phyloP scores from a whole-genome alignment of 2,329 filamentous ascomycete species.

The Cryphonectria naterciae region DNA sequence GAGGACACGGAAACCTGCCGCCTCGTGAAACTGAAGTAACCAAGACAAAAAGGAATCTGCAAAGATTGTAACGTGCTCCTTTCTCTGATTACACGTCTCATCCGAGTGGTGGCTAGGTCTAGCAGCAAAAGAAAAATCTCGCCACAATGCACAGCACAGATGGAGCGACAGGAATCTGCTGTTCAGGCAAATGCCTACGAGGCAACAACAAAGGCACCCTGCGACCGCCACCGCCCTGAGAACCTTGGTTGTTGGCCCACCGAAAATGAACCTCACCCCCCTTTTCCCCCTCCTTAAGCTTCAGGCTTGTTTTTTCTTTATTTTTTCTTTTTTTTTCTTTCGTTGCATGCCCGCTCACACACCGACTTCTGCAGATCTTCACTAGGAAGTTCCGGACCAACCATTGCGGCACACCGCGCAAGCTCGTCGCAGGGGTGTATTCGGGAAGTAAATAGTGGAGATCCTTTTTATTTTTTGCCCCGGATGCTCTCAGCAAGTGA shows the following conservation, averaged over 20 bases:
- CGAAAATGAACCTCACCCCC: not conserved
- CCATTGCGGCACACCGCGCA: not conserved
- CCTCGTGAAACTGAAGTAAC: not conserved
- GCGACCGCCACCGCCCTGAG: not conserved
- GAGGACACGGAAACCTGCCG: not conserved
- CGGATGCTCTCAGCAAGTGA: not conserved
- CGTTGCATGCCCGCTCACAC: not conserved
- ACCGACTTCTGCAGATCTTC: conserved; percentile 2
- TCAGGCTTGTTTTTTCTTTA: not conserved
- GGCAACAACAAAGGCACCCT: not conserved
- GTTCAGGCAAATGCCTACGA: not conserved
- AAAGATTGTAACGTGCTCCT: not conserved
- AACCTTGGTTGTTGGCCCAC: not conserved
- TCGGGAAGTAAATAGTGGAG: not conserved
- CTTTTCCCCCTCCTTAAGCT: not conserved
- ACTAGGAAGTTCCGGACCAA: not conserved
- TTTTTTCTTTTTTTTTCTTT: not conserved
- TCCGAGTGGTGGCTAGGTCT: not conserved
- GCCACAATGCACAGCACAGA: conserved; percentile 6
- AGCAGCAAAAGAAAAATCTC: not conserved
- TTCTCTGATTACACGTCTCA: not conserved
- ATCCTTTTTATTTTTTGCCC: not conserved
- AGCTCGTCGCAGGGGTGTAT: not conserved
- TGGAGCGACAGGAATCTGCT: not conserved
- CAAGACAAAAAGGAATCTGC: not conserved